Conservation (phyloP, 1,139 yeast genomes). For the Kodamaea suecica region DNA sequence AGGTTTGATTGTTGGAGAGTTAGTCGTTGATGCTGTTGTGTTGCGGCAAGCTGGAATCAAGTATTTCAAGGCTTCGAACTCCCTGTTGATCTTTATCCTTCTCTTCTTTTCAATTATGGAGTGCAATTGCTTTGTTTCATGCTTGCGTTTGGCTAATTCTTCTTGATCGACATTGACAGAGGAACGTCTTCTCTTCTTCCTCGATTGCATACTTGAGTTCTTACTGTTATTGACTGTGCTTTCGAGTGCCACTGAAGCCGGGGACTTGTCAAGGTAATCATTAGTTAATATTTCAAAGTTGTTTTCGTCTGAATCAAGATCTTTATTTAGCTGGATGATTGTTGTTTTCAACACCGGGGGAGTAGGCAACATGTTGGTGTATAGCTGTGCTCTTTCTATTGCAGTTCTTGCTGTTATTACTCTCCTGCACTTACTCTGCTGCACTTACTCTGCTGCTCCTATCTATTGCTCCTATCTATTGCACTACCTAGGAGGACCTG, state of each 20-base stretch:
- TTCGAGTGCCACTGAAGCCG: slow-evolving; percentile 4
- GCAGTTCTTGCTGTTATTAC: no score
- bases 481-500: no score
- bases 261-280: slow-evolving; percentile 22
- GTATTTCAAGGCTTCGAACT: slow-evolving; percentile 75
- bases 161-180: slow-evolving; percentile 47
- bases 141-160: slow-evolving; percentile 52
- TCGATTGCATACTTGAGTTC: slow-evolving; percentile 7
- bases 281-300: slow-evolving; percentile 43
- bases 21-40: slow-evolving; percentile 19
- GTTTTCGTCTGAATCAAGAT: slow-evolving; percentile 41
- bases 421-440: no score
- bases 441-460: no score
- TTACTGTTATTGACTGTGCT: slow-evolving; percentile 2
- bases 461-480: no score
- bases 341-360: slow-evolving; percentile 65
- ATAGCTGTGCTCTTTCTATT: no score
- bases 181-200: slow-evolving; percentile 49
- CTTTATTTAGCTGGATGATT: slow-evolving; percentile 56
- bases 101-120: slow-evolving; percentile 79
- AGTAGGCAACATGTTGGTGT: slow-evolving; percentile 34
- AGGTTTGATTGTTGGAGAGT: slow-evolving; percentile 16
- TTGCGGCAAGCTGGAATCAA: slow-evolving; percentile 74
- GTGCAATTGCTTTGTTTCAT: slow-evolving; percentile 64
- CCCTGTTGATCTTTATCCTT: slow-evolving; percentile 74